Base-by-base conservation (phyloP, 768 basidiomycete species). In the Fomitopsis pulvina region DNA sequence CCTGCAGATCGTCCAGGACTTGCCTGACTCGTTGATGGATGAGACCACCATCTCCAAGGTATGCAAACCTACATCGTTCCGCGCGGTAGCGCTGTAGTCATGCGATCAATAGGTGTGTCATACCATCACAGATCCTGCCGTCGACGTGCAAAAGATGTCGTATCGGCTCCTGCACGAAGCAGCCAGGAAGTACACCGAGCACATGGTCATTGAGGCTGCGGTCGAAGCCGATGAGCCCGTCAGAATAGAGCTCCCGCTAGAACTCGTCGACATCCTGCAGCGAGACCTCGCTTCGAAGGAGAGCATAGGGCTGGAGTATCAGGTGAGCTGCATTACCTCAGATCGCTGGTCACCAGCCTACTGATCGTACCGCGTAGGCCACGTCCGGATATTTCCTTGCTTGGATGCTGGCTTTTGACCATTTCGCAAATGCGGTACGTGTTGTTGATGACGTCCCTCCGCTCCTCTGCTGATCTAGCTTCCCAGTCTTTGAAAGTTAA, bases 321-420 rank as follows among this genome's bases (percentile, higher is more conserved):
- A 71, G 55, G 71, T 78, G 48, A 43, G 66, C 27, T n/a, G 20
- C 28, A 7, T 18, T 24, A 42, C 4, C 54, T 37, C 40, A 46
- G n/a, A n/a, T n/a, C n/a, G n/a, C n/a, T n/a, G n/a, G n/a, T n/a
- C n/a, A n/a, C n/a, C n/a, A n/a, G n/a, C n/a, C n/a, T 48, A 41
- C 51, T 16, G 6, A 4, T 50, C 26, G 25, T 41, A 44, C 52
- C 65, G 73, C 72, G 70, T 43, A 61, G n/a, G n/a, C n/a, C n/a
- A n/a, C 77, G 1, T 81, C 88, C 53, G 81, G 84, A 3, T 78
- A 80, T 54, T 68, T 96, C n/a, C 75, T 96, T 8, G 79, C 77
- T 2, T 96, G 92, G 93, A 88, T 94, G 84, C 68, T 91, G n/a
- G 63, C 84, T 1, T 85, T 96, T 53, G 90, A 93, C 59, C 71